Conservation (phyloP, 345 rosid genomes). For the Xanthoceras sorbifolium region DNA sequence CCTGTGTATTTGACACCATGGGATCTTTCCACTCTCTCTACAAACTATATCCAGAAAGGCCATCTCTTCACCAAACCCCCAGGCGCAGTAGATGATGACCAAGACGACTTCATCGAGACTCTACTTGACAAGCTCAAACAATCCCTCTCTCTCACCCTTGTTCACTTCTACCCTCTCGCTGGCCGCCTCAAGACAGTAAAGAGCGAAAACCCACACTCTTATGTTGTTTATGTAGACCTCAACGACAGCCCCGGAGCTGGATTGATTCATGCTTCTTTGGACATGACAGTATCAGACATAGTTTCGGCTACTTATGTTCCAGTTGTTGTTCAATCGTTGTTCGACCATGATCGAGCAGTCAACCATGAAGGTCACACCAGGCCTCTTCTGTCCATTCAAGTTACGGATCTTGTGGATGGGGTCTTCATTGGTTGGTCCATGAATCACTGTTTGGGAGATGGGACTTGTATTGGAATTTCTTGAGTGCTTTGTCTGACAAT, state of each 20-base stretch:
- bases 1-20: slow-evolving; percentile 56
- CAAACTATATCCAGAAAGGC: slow-evolving; percentile 63
- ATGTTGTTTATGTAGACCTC: slow-evolving; percentile 56
- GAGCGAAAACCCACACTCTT: slow-evolving; percentile 37
- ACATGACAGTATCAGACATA: slow-evolving; percentile 45
- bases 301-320: slow-evolving; percentile 57
- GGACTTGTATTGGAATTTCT: slow-evolving; percentile 70
- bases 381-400: slow-evolving; percentile 60
- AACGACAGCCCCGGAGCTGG: slow-evolving; percentile 48
- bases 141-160: slow-evolving; percentile 59
- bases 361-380: slow-evolving; percentile 59
- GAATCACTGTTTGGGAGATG: slow-evolving; percentile 66
- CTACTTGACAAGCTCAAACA: slow-evolving; percentile 42
- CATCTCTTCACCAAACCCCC: slow-evolving; percentile 59
- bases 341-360: slow-evolving; percentile 62
- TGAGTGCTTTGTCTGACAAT: slow-evolving; percentile 61
- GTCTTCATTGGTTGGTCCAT: slow-evolving; percentile 67
- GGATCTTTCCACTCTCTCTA: slow-evolving; percentile 68
- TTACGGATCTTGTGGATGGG: slow-evolving; percentile 65
- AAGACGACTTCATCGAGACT: slow-evolving; percentile 29
- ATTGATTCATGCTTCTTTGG: slow-evolving; percentile 48
- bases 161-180: slow-evolving; percentile 71
- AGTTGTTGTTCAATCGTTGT: slow-evolving; percentile 54
- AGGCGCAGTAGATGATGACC: not conserved
- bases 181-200: slow-evolving; percentile 58